Evolutionary conservation across 257 asterid genomes (phyloP), one percentile per base, ranked within the genome.

Genomic region (Capsicum pubescens): DNA sequence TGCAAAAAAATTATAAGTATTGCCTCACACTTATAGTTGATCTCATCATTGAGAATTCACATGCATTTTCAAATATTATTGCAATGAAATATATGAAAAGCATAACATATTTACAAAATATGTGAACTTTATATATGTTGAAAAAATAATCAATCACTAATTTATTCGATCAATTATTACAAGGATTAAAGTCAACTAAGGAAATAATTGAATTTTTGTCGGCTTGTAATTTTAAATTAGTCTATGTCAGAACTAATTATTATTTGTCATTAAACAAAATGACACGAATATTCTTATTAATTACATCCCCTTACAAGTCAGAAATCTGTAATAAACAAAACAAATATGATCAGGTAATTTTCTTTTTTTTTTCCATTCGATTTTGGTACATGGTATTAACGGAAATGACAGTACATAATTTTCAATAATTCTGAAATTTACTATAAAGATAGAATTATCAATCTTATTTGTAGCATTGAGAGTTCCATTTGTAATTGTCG

Each of bases 221-320:
- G 54, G 26, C 77, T 8, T 68, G 77, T 68, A 68, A 68, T 68
- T 39, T 36, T 35, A 68, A 68, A 68, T 68, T 68, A 68, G 50
- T 35, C 7, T 15, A 68, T 68, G 52, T 68, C 52, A 8, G 77
- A 16, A 36, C 1, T 39, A 7, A 68, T 15, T 68, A 15, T 3
- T 35, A 39, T 35, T 35, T 63, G 69, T 21, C 11, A 21, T 21
- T 63, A 63, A 63, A 10, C 16, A 63, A 10, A 63, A 63, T 5
- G 42, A 63, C 16, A 21, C 42, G 10, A 63, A 63, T 63, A 26
- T 63, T 63, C 69, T 21, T 21, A 21, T 19, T 21, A 55, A 13
- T 13, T 57, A 58, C 19, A 58, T 1, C 2, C 8, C 19, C 36
- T 61, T 19, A 9, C 3, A 61, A 21, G 9, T 61, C 68, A 11